Conservation (phyloP, 768 basidiomycete species). For the Boletus rufocinnamomeus region DNA sequence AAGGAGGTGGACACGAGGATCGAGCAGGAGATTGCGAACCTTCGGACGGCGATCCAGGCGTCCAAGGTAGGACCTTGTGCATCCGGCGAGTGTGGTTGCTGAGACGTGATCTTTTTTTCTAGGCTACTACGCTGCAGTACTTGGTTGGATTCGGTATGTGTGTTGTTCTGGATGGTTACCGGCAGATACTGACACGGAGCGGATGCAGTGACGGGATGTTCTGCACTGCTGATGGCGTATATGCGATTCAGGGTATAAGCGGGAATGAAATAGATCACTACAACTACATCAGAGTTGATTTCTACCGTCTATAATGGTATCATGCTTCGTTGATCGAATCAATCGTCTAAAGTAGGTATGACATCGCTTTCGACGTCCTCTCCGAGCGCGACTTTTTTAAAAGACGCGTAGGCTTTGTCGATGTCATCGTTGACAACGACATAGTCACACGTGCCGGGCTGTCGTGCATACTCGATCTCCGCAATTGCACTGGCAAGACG, state of each 20-base stretch:
- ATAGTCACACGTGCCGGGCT: constrained; percentile 72
- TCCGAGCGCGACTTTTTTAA: constrained; percentile 77
- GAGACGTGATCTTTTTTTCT: background rate
- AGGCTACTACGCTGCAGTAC: constrained; percentile 87
- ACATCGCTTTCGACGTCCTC: constrained; percentile 58
- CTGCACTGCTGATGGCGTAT: constrained; percentile 86
- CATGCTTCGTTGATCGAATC: constrained; percentile 7
- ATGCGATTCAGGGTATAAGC: constrained; percentile 52
- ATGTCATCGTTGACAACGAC: constrained; percentile 91
- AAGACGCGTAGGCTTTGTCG: constrained; percentile 76
- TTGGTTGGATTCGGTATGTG: constrained; percentile 81
- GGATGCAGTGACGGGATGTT: constrained; percentile 76
- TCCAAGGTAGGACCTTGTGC: constrained; percentile 59
- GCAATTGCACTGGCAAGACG: constrained; percentile 75
- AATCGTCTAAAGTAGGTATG: constrained; percentile 68
- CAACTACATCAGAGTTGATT: background rate
- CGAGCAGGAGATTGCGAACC: constrained; percentile 90
- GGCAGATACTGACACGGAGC: constrained; percentile 8
- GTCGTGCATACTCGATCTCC: constrained; percentile 84
- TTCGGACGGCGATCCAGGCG: constrained; percentile 81
- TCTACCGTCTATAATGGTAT: constrained; percentile 5
- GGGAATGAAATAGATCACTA: background rate
- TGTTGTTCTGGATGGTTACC: background rate
- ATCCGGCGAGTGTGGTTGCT: background rate
- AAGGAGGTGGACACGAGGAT: constrained; percentile 97